Evolutionary conservation across 441 rosid species (phyloP).

Genomic region (Arabidopsis lyrata): DNA sequence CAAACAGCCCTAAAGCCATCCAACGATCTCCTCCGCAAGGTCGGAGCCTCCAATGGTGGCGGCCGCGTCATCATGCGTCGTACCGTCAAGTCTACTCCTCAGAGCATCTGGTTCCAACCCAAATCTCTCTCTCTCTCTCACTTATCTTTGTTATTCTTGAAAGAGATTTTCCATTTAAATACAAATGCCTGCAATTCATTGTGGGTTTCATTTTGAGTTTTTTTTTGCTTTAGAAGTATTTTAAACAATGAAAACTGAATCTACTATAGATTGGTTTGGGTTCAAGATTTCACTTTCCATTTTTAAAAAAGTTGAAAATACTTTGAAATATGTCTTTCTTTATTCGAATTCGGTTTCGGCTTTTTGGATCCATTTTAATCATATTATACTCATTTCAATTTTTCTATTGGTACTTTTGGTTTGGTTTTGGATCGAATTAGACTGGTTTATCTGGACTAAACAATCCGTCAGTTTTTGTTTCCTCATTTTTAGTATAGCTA

Average conservation of each 20-base stretch:
- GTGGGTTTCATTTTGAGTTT: no score
- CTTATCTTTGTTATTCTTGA: not conserved
- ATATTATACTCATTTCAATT: conserved; percentile 16
- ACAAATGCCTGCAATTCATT: no score
- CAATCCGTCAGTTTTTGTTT: not conserved
- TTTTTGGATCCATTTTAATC: not conserved
- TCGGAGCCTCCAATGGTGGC: conserved; percentile 42
- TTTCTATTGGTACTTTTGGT: not conserved
- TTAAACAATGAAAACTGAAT: not conserved
- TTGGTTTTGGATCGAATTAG: conserved; percentile 58
- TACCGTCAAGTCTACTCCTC: conserved; percentile 80
- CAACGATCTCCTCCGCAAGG: conserved; percentile 40
- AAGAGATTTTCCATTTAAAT: not conserved
- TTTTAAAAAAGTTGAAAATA: not conserved
- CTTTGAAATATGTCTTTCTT: not conserved
- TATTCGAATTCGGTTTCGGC: not conserved
- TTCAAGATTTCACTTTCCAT: not conserved
- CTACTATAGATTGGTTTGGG: not conserved
- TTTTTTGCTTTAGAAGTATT: no score
- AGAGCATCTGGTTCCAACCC: conserved; percentile 76
- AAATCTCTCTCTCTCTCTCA: not conserved
- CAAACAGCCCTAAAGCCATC: conserved; percentile 39
- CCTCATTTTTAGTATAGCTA: not conserved
- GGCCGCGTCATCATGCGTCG: conserved; percentile 83
- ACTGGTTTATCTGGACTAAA: conserved; percentile 41